Conservation (phyloP, 306 rosid species). For the Prunus davidiana region DNA sequence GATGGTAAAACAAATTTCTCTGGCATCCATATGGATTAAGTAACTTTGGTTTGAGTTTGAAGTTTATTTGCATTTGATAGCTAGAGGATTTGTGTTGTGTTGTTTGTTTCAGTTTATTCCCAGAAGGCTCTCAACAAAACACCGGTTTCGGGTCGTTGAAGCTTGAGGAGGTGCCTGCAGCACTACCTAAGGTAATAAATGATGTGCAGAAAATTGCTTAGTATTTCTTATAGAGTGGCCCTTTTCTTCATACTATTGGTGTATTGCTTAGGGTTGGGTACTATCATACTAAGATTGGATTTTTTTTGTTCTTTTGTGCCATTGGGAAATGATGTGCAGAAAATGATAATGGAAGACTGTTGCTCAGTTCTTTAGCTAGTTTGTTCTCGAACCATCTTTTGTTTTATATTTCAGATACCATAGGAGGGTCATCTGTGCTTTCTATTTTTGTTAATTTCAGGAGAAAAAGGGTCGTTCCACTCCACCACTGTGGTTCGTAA, state of each 20-base stretch:
- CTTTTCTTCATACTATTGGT: neutral
- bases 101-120: conserved; percentile 44
- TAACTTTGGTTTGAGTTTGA: neutral
- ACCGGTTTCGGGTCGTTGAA: conserved; percentile 41
- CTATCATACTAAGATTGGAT: neutral
- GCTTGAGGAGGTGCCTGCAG: conserved; percentile 49
- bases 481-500: conserved; percentile 73
- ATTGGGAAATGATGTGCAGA: neutral
- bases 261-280: neutral
- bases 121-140: conserved; percentile 50
- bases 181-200: conserved; percentile 59
- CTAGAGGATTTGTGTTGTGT: conserved; percentile 17
- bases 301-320: neutral
- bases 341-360: neutral
- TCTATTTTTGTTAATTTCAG: conserved; percentile 42
- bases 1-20: conserved; percentile 36
- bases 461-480: conserved; percentile 74
- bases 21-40: neutral
- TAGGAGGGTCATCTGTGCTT: neutral
- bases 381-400: neutral
- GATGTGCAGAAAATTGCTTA: neutral
- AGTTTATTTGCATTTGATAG: conserved; percentile 1
- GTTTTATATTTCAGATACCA: neutral
- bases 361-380: neutral
- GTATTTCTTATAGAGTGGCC: neutral